These are phyloP conservation scores for Filobasidium floriforme DNA, from an alignment of 768 basidiomycete species.

Conservation along the genomic window DNA sequence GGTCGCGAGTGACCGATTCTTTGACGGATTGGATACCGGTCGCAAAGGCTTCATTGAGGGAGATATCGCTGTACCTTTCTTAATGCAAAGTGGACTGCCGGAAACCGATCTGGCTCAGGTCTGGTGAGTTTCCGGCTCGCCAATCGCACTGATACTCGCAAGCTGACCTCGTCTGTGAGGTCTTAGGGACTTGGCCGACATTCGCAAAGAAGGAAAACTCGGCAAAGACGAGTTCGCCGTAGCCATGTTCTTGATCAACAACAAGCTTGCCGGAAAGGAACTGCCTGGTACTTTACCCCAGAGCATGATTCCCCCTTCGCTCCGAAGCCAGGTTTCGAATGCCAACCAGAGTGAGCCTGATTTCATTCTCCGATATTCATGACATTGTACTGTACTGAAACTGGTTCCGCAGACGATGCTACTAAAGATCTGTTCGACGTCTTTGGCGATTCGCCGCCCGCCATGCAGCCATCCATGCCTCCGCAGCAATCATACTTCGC, in stretches of 20 bases:
- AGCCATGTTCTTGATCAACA: conserved; percentile 86
- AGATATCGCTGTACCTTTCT: conserved; percentile 89
- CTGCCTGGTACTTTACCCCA: conserved; percentile 58
- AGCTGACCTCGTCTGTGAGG: too few species aligned
- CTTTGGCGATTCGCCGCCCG: conserved; percentile 28
- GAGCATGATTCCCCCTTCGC: conserved; percentile 71
- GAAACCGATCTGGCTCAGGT: conserved; percentile 78
- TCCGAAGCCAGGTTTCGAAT: conserved; percentile 49
- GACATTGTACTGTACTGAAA: conserved; percentile 8
- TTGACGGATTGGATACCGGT: conserved; percentile 68
- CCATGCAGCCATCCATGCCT: not conserved
- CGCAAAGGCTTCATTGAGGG: conserved; percentile 78
- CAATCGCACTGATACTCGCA: not conserved
- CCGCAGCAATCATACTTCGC: conserved; percentile 19
- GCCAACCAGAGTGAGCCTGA: conserved; percentile 28
- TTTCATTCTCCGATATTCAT: too few species aligned
- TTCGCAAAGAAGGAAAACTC: conserved; percentile 75
- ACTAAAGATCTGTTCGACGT: conserved; percentile 46
- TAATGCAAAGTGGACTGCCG: conserved; percentile 78
- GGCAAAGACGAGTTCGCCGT: conserved; percentile 91
- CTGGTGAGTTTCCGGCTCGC: conserved; percentile 57
- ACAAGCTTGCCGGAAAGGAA: conserved; percentile 69
- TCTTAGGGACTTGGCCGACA: conserved; percentile 82
- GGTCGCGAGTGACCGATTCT: conserved; percentile 65
- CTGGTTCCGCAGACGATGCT: conserved; percentile 32